Conservation (phyloP, 2,329 filamentous ascomycete genomes). For the Pestalotiopsis sp. region DNA sequence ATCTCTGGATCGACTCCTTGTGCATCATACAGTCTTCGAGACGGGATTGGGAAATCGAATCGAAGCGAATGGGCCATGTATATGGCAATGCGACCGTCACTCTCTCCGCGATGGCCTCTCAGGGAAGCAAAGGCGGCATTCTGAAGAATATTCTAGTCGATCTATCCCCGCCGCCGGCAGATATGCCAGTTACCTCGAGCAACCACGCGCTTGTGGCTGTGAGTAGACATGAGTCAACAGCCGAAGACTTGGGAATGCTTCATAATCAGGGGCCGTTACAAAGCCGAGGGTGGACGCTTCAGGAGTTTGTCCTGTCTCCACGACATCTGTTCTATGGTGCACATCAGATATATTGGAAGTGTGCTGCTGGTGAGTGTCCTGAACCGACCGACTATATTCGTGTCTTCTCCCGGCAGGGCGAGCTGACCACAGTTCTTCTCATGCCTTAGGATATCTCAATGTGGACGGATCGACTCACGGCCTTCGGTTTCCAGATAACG, state of each 20-base stretch:
- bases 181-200: neutral
- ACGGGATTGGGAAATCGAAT: slow-evolving; percentile 16
- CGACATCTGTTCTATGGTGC: neutral
- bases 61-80: slow-evolving; percentile 15
- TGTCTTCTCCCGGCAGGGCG: neutral
- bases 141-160: neutral
- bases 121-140: neutral
- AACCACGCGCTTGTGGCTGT: neutral
- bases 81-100: slow-evolving; percentile 12
- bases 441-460: neutral
- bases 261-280: neutral
- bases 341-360: neutral
- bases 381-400: neutral
- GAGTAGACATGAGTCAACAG: neutral
- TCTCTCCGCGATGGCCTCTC: neutral
- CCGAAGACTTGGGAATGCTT: neutral
- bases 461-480: neutral
- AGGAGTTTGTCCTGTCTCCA: neutral
- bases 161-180: neutral
- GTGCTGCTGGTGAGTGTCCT: neutral
- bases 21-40: slow-evolving; percentile 16
- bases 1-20: slow-evolving; percentile 18
- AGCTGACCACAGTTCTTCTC: neutral
- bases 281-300: neutral
- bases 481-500: neutral